Evolutionary conservation across 352 stramenopile species (phyloP).

Genomic region (Elongisporangium anandrum): DNA sequence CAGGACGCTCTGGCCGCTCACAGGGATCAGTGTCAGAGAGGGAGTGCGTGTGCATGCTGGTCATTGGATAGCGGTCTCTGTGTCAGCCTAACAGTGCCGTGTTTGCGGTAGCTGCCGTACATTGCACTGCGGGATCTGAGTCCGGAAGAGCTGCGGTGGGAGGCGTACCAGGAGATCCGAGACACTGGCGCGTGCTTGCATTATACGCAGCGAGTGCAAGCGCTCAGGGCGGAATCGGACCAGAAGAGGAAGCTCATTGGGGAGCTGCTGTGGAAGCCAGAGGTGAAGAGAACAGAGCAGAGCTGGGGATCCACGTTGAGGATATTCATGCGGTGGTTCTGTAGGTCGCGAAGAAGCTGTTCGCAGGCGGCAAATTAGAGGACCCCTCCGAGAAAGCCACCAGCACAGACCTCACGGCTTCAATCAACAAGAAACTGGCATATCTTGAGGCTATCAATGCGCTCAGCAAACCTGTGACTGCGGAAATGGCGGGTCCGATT

Average conservation of each 20-base stretch:
- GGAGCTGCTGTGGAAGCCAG: neutral
- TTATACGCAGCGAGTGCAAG: neutral
- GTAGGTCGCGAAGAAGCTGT: neutral
- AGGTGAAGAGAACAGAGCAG: neutral
- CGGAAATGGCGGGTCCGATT: neutral
- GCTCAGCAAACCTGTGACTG: neutral
- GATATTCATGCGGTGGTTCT: neutral
- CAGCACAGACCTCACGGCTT: neutral
- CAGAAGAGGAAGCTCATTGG: neutral
- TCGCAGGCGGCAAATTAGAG: neutral
- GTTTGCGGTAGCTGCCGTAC: neutral
- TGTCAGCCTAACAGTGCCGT: neutral
- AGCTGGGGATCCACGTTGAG: neutral
- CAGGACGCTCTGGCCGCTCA: neutral
- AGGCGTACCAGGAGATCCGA: neutral
- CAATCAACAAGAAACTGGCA: neutral
- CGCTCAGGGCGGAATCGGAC: neutral
- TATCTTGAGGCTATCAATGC: neutral
- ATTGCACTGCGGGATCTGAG: neutral
- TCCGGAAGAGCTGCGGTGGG: neutral
- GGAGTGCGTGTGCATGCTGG: neutral
- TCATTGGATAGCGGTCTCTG: neutral
- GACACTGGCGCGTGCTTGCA: neutral
- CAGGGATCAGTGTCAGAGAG: neutral
- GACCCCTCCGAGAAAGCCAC: neutral